Conservation (phyloP, 2,329 filamentous ascomycete genomes). For the Nothophaeocryptopus gaeumannii region DNA sequence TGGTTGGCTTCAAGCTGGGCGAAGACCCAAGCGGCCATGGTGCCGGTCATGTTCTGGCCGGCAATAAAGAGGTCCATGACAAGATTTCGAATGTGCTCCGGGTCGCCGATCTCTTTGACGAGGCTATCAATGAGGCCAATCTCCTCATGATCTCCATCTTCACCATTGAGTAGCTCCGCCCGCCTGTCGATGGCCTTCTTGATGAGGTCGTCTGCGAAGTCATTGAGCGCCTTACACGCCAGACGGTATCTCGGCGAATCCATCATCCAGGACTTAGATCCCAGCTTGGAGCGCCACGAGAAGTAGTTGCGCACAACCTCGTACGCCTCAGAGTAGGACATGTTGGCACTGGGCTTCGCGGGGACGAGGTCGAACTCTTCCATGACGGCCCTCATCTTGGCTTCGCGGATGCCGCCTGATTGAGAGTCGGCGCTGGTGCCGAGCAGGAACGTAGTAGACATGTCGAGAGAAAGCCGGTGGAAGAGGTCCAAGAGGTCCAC, state of each 20-base stretch:
- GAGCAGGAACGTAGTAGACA: constrained; percentile 35
- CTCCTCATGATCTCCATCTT: neutral
- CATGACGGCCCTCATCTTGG: constrained; percentile 19
- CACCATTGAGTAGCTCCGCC: neutral
- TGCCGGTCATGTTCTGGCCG: constrained; percentile 58
- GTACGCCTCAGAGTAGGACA: constrained; percentile 22
- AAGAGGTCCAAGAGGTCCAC: constrained; percentile 34
- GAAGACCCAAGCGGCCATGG: constrained; percentile 42
- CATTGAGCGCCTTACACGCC: constrained; percentile 32
- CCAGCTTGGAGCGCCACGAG: constrained; percentile 21
- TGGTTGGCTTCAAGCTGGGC: constrained; percentile 31
- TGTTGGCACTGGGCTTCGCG: constrained; percentile 9
- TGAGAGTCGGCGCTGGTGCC: constrained; percentile 30
- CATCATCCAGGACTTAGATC: constrained; percentile 42
- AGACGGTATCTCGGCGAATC: constrained; percentile 41
- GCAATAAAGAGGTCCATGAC: constrained; percentile 50
- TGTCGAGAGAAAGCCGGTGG: constrained; percentile 38
- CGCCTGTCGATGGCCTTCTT: constrained; percentile 14
- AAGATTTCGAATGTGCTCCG: constrained; percentile 40
- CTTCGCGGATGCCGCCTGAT: constrained; percentile 19
- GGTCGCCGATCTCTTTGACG: constrained; percentile 42
- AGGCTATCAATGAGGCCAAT: constrained; percentile 44
- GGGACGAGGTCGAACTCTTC: constrained; percentile 23
- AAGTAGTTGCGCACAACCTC: constrained; percentile 26
- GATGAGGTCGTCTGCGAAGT: constrained; percentile 22